Evolutionary conservation across 208 protist species (phyloP), one percentile per base, ranked within the genome.

Genomic region (Leishmania arabica): DNA sequence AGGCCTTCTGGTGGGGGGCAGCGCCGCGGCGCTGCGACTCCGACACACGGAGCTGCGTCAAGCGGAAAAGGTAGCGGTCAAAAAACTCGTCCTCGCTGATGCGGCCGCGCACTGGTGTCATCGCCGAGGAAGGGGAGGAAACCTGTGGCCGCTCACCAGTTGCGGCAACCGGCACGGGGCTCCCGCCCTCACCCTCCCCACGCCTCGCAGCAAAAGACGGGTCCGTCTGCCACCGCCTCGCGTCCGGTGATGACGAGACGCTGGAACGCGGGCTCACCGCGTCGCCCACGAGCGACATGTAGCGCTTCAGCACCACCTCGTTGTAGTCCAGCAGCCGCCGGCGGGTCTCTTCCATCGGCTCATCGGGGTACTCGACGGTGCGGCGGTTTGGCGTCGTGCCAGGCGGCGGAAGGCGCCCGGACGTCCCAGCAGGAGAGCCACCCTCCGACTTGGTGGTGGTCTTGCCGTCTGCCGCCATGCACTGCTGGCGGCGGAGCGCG

Each of bases 51-150:
- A 95, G 85, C 88, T 95, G 90, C 34, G 86, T 81, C n/a, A 96
- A 91, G 40, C 91, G 91, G 78, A 96, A 95, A 79, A 95, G 95
- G 85, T 96, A 96, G 34, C 91, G 93, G 56, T 95, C 90, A 81
- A 96, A 95, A 70, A 96, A 96, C n/a, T 82, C 86, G 79, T 95
- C 89, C 73, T 93, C 89, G 9, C 68, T 88, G 2, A 96, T 74
- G 49, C 45, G 6, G 58, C 53, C 72, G 9, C 15, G 49, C 24
- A 37, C 76, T 19, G 74, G 51, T 2, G 45, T 66, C 53, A 42
- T 34, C 9, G 45, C 21, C 40, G 51, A 17, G 6, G 76, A 68
- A 17, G 56, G 27, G 47, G 19, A 27, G 21, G 69, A 73, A 19
- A 27, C 37, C 19, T 7, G 45, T 24, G 40, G 27, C 45, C 8